These are phyloP conservation scores for Collybia mongolica DNA, from an alignment of 768 basidiomycete genomes.

Conservation along the genomic window DNA sequence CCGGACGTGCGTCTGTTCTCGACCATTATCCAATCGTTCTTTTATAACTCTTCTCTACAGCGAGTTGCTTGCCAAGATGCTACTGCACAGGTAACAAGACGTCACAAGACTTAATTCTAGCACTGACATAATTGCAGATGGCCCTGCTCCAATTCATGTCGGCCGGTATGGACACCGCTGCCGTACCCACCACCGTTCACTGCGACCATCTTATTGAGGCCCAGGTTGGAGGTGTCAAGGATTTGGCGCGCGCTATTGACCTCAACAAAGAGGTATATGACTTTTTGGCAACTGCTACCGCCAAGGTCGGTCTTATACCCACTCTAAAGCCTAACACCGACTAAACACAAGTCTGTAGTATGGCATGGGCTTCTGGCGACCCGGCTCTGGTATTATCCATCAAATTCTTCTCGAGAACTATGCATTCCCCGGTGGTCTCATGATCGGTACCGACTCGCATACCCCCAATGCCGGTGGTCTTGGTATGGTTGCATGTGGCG, in stretches of 20 bases:
- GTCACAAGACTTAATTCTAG: constrained; percentile 10
- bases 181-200: constrained; percentile 98
- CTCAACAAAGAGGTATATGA: constrained; percentile 99
- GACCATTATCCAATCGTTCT: background rate
- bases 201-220: constrained; percentile 99
- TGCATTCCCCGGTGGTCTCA: constrained; percentile 97
- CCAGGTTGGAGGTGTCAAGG: constrained; percentile 90
- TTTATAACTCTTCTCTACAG: constrained; percentile 32
- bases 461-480: constrained; percentile 99
- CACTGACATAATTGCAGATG: constrained; percentile 68
- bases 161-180: constrained; percentile 95
- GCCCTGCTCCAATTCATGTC: constrained; percentile 99
- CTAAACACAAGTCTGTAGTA: constrained; percentile 48
- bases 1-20: constrained; percentile 78
- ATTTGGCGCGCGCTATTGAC: constrained; percentile 87
- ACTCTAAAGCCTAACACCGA: background rate
- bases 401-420: constrained; percentile 99
- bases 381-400: constrained; percentile 98
- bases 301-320: constrained; percentile 56
- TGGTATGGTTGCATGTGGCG: constrained; percentile 99
- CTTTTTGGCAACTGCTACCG: constrained; percentile 96
- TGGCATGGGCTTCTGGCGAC: constrained; percentile 99
- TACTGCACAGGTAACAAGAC: constrained; percentile 65
- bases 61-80: constrained; percentile 92
- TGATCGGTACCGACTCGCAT: constrained; percentile 99